phyloP scores from a whole-genome alignment of 805 yeast genomes.

The Metschnikowia aberdeeniae region DNA sequence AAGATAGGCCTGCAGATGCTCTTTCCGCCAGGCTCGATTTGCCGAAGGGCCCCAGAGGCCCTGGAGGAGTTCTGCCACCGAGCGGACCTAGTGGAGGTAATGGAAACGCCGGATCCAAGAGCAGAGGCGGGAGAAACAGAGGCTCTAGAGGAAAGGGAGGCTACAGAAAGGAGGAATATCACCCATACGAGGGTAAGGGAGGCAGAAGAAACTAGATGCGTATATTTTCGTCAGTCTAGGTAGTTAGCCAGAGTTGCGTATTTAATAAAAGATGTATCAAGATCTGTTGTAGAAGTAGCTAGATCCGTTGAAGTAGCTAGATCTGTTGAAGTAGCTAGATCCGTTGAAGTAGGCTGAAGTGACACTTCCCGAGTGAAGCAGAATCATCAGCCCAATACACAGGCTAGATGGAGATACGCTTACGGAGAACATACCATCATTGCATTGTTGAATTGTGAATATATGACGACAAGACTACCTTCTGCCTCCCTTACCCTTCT shows the following conservation, averaged over 20 bases:
- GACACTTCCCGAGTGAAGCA: too few relatives aligned
- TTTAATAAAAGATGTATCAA: neutral
- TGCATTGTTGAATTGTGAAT: neutral
- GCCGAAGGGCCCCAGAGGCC: conserved; percentile 50
- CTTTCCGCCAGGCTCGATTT: conserved; percentile 26
- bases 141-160: conserved; percentile 29
- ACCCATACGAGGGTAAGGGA: conserved; percentile 42
- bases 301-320: too few relatives aligned
- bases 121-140: conserved; percentile 26
- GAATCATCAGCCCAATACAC: too few relatives aligned
- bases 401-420: too few relatives aligned
- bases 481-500: conserved; percentile 18
- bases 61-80: conserved; percentile 23
- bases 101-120: neutral
- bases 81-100: conserved; percentile 20
- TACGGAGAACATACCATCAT: too few relatives aligned
- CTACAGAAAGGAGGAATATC: conserved; percentile 27
- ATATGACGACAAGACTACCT: neutral
- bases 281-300: too few relatives aligned
- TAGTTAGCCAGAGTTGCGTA: neutral
- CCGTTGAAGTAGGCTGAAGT: too few relatives aligned
- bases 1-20: conserved; percentile 11
- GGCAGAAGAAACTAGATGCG: conserved; percentile 22
- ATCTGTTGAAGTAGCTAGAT: too few relatives aligned
- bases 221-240: neutral